Conservation (phyloP, 176 grass and related monocot species). For the Paspalum vaginatum region DNA sequence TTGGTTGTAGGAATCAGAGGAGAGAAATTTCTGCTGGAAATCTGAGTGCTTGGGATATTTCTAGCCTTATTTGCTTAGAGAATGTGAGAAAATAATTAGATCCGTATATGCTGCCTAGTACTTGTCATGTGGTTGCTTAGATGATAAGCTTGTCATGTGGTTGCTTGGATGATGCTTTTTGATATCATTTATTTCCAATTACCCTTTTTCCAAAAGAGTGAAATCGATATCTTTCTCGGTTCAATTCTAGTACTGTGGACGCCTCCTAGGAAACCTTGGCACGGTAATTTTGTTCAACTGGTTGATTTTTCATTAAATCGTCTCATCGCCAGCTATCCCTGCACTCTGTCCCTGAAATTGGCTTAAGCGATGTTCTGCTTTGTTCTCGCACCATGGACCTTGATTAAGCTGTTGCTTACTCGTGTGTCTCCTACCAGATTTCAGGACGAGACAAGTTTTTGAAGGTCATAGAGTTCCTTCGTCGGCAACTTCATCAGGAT, state of each 20-base stretch:
- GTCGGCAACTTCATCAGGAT: slow-evolving; percentile 79
- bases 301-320: not conserved
- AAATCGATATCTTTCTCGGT: not conserved
- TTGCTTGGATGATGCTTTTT: not conserved
- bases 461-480: slow-evolving; percentile 88
- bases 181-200: not conserved
- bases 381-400: slow-evolving; percentile 4
- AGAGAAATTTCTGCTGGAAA: not conserved
- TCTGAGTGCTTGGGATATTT: not conserved
- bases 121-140: not conserved
- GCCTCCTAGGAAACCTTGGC: not conserved
- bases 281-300: not conserved
- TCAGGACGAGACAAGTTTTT: slow-evolving; percentile 73
- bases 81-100: not conserved
- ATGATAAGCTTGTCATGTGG: not conserved
- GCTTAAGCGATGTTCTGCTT: not conserved
- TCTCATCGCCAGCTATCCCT: not conserved
- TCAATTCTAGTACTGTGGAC: too few species aligned
- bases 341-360: not conserved
- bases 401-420: not conserved
- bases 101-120: not conserved
- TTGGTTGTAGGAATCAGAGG: not conserved
- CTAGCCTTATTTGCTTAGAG: not conserved
- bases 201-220: not conserved
- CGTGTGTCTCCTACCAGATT: slow-evolving; percentile 49